Evolutionary conservation across 2,329 filamentous ascomycete species (phyloP), one percentile per base, ranked within the genome.

Genomic region (Colletotrichum australisinense): DNA sequence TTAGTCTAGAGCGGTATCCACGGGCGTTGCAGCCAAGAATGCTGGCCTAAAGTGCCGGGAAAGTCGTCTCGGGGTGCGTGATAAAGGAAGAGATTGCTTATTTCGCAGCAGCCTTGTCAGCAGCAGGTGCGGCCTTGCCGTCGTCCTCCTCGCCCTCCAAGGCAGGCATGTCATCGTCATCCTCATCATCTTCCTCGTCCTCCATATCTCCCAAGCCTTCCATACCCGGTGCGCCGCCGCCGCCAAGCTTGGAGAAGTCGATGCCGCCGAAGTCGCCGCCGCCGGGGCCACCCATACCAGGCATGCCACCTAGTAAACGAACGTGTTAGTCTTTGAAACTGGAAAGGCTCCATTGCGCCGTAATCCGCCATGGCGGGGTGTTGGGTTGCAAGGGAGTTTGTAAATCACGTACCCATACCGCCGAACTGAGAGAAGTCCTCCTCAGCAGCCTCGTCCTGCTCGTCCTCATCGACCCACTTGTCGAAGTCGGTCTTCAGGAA

Each of bases 401-500:
- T 26, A 19, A 38, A 59, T 8, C 66, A 88, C 88, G 80, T 83
- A 87, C 89, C 89, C 90, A 91, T 93, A 76, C 90, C 90, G 72
- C 88, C 90, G 78, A 90, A 92, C 82, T 91, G 88, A 76, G 89
- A 90, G 78, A 92, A 85, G 84, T 98, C 95, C 69, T 97, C 95
- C 76, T 97, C 95, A 62, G 91, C 88, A 74, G 90, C 93, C 85
- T 95, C 95, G 81, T 98, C 93, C 88, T 99, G 97, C 90, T 99
- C 97, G 82, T 99, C 95, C 91, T 98, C 95, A 78, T 98, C 95
- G 80, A 98, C 94, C 95, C 95, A 98, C 93, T 98, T 98, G 88
- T 98, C 95, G 80, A 99, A 99, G 87, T 99, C 93, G 76, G 97
- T 98, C 93, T 98, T 98, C 81, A 99, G 86, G 91, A 95, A 99